Percentiles rank a stretch among this genome's conserved stretches.
These are phyloP conservation scores for Nigrospora sphaerica DNA, from an alignment of 2,329 filamentous ascomycete species.

Conservation along the genomic window DNA sequence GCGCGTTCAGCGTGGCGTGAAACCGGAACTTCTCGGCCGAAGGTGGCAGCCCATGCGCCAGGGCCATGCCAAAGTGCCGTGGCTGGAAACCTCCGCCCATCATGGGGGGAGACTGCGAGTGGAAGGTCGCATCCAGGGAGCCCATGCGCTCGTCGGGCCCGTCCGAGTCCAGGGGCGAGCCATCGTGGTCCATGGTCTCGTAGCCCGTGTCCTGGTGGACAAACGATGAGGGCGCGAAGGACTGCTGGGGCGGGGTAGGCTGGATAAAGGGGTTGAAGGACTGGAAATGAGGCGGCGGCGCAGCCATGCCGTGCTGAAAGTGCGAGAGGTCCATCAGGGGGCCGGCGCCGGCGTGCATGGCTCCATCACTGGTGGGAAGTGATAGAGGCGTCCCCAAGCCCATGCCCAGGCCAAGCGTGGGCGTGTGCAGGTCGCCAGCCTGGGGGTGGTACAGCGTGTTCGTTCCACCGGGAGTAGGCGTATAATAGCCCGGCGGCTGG, in stretches of 20 bases:
- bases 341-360: constrained; percentile 51
- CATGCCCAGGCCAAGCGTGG: constrained; percentile 65
- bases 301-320: constrained; percentile 51
- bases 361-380: constrained; percentile 61
- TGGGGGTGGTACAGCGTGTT: constrained; percentile 77
- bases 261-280: constrained; percentile 68
- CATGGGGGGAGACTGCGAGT: constrained; percentile 52
- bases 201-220: constrained; percentile 75
- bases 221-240: constrained; percentile 74
- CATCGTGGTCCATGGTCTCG: constrained; percentile 71
- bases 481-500: constrained; percentile 78
- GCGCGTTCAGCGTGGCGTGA: constrained; percentile 82
- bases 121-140: constrained; percentile 54
- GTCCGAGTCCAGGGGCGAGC: constrained; percentile 57
- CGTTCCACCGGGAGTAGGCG: constrained; percentile 74
- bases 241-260: constrained; percentile 44
- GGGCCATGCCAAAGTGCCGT: constrained; percentile 37
- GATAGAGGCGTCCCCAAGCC: constrained; percentile 77
- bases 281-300: constrained; percentile 44
- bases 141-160: constrained; percentile 42
- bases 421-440: constrained; percentile 82
- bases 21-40: constrained; percentile 75
- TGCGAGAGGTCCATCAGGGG: constrained; percentile 56
- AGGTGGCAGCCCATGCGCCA: constrained; percentile 39
- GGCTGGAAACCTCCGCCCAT: constrained; percentile 43